Conservation (phyloP, 352 stramenopile genomes). For the Phytophthora brassicae region DNA sequence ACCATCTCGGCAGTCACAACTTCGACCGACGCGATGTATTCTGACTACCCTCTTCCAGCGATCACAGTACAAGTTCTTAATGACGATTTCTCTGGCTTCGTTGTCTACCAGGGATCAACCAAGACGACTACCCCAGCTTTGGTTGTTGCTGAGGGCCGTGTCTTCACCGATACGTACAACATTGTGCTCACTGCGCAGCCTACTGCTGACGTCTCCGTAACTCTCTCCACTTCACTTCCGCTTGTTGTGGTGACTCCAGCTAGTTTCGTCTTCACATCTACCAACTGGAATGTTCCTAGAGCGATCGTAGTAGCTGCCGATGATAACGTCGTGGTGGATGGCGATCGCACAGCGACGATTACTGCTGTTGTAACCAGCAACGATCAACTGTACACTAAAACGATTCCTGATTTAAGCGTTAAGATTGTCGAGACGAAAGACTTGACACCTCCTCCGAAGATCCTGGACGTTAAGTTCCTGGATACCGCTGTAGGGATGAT, state of each 20-base stretch:
- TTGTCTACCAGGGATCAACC: constrained; percentile 41
- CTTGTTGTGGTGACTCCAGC: constrained; percentile 46
- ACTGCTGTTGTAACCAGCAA: constrained; percentile 26
- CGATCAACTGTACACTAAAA: constrained; percentile 40
- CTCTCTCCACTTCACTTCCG: constrained; percentile 32
- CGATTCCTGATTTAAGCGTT: constrained; percentile 35
- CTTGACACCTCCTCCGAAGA: constrained; percentile 53
- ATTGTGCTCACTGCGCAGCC: constrained; percentile 53
- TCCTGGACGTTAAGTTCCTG: constrained; percentile 54
- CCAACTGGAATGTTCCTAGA: constrained; percentile 55
- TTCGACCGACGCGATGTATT: constrained; percentile 45
- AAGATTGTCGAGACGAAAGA: constrained; percentile 68
- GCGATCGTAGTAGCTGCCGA: constrained; percentile 45
- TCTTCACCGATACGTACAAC: constrained; percentile 51
- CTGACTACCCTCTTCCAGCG: constrained; percentile 12
- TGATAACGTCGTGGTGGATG: constrained; percentile 48
- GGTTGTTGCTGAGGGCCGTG: constrained; percentile 47
- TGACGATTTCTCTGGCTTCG: constrained; percentile 49
- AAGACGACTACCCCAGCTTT: constrained; percentile 38
- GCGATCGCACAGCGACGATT: constrained; percentile 41
- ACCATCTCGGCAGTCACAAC: constrained; percentile 26
- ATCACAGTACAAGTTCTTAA: constrained; percentile 51
- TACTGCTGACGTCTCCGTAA: constrained; percentile 36
- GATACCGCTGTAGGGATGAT: constrained; percentile 47
- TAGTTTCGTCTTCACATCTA: constrained; percentile 36